Evolutionary conservation across 768 basidiomycete genomes (phyloP).

Genomic region (Suillus subluteus): DNA sequence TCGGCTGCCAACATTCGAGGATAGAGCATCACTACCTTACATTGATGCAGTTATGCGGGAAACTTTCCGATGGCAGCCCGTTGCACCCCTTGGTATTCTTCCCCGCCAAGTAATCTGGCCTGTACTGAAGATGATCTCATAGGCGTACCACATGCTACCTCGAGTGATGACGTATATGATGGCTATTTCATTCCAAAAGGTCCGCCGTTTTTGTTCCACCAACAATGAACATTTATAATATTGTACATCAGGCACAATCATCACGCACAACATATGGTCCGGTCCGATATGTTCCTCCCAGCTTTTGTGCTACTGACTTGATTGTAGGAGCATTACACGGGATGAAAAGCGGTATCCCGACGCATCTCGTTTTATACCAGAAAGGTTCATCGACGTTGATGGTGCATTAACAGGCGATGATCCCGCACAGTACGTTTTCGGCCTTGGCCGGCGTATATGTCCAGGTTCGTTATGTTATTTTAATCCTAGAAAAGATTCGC

Average conservation of each 20-base stretch:
- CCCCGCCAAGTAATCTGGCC: not conserved
- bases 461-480: not conserved
- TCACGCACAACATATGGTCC: constrained; percentile 18
- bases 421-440: constrained; percentile 14
- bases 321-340: constrained; percentile 16
- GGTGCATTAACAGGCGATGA: constrained; percentile 16
- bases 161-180: constrained; percentile 17
- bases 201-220: not conserved
- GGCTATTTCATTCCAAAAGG: constrained; percentile 26
- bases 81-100: constrained; percentile 17
- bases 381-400: constrained; percentile 17
- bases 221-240: not conserved
- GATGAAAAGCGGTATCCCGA: constrained; percentile 19
- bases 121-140: not conserved
- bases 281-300: constrained; percentile 9
- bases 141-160: constrained; percentile 19
- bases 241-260: constrained; percentile 10
- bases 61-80: constrained; percentile 20
- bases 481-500: too few species aligned
- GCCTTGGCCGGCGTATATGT: constrained; percentile 12
- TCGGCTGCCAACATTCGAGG: constrained; percentile 18
- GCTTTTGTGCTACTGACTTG: not conserved
- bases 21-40: constrained; percentile 19
- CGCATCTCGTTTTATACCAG: constrained; percentile 17
- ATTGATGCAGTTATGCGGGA: constrained; percentile 23